Evolutionary conservation across 805 yeast genomes (phyloP).

Genomic region (Pichia californica): DNA sequence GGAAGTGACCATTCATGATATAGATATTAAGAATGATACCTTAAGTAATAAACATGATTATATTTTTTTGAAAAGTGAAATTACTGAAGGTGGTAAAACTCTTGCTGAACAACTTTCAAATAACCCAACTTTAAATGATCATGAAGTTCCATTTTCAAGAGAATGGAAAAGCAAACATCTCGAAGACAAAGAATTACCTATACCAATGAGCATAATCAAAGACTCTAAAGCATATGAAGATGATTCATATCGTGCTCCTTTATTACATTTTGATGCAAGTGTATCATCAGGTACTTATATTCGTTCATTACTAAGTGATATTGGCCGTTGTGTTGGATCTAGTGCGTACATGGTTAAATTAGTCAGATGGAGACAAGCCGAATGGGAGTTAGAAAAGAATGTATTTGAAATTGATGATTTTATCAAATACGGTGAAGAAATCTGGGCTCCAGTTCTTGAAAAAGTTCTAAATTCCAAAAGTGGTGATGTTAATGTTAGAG

Average conservation of each 20-base stretch:
- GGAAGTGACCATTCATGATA: constrained; percentile 51
- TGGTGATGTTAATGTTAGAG: constrained; percentile 31
- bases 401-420: constrained; percentile 67
- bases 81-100: constrained; percentile 43
- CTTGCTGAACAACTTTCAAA: constrained; percentile 31
- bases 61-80: constrained; percentile 35
- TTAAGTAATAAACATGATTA: constrained; percentile 53
- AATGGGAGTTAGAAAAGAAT: constrained; percentile 70
- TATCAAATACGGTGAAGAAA: constrained; percentile 46
- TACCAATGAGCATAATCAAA: constrained; percentile 33
- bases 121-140: constrained; percentile 57
- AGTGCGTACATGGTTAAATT: constrained; percentile 86
- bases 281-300: constrained; percentile 96
- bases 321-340: constrained; percentile 74
- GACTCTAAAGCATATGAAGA: constrained; percentile 31
- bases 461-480: constrained; percentile 44
- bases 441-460: constrained; percentile 65
- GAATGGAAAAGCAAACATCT: constrained; percentile 43
- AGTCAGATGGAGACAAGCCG: constrained; percentile 68
- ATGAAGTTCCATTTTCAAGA: constrained; percentile 52
- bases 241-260: constrained; percentile 49
- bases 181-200: constrained; percentile 27
- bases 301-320: constrained; percentile 81
- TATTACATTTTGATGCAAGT: constrained; percentile 63
- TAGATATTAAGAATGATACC: constrained; percentile 49